phyloP scores from a whole-genome alignment of 148 eudicot species.

The Diospyros lotus region DNA sequence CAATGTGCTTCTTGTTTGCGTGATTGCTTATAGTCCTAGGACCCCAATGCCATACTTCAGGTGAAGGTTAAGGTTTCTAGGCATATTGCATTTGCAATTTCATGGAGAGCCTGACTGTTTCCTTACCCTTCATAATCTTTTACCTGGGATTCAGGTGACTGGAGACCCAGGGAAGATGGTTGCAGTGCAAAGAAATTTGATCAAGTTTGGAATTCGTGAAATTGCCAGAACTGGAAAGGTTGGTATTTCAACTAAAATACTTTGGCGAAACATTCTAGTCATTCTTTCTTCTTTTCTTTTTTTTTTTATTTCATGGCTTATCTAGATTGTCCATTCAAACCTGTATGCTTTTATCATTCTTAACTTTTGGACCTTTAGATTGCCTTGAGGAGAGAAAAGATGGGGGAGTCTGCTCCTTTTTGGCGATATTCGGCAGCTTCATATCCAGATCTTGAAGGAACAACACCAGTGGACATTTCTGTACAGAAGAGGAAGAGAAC shows the following conservation, averaged over 20 bases:
- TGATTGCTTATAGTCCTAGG: too few relatives aligned
- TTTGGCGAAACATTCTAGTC: neutral
- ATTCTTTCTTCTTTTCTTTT: neutral
- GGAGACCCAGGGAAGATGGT: slow-evolving; percentile 97
- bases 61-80: neutral
- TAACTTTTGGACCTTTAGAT: slow-evolving; percentile 41
- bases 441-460: slow-evolving; percentile 71
- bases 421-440: slow-evolving; percentile 97
- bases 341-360: neutral
- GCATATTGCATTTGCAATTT: neutral
- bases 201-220: slow-evolving; percentile 83
- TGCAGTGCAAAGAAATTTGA: slow-evolving; percentile 73
- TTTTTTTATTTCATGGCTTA: neutral
- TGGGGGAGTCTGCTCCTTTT: slow-evolving; percentile 90
- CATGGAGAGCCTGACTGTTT: neutral
- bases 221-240: slow-evolving; percentile 97
- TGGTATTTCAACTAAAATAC: slow-evolving; percentile 9
- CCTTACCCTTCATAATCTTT: neutral
- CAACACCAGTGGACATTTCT: slow-evolving; percentile 21
- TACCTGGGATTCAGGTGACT: slow-evolving; percentile 48
- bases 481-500: slow-evolving; percentile 23
- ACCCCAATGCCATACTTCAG: too few relatives aligned
- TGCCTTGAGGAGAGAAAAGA: slow-evolving; percentile 79
- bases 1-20: too few relatives aligned
- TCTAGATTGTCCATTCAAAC: neutral